Conservation (phyloP, 805 yeast species). For the Nakazawaea peltata region DNA sequence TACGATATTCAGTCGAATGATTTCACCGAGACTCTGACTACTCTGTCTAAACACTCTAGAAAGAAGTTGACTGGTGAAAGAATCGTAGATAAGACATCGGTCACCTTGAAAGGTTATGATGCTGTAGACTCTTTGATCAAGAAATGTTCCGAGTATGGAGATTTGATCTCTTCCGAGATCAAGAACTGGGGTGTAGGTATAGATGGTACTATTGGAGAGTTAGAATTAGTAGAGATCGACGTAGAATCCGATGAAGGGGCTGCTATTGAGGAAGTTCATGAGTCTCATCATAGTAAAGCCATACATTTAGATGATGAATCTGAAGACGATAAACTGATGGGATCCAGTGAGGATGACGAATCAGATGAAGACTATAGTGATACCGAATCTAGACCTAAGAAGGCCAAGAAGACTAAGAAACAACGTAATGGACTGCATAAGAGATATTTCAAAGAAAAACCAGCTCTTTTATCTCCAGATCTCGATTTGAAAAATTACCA, state of each 20-base stretch:
- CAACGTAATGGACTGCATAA: constrained; percentile 11
- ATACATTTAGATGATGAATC: constrained; percentile 36
- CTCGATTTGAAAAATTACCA: constrained; percentile 80
- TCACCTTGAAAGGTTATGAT: constrained; percentile 76
- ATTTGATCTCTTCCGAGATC: constrained; percentile 62
- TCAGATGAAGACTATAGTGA: constrained; percentile 23
- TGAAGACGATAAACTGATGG: too few relatives aligned
- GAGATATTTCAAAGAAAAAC: constrained; percentile 61
- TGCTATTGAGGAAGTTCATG: constrained; percentile 14
- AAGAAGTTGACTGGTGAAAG: constrained; percentile 63
- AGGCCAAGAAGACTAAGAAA: not conserved
- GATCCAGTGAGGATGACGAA: constrained; percentile 25
- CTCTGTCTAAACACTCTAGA: constrained; percentile 16
- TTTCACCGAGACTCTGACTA: constrained; percentile 30
- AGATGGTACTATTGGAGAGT: constrained; percentile 54
- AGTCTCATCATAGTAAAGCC: constrained; percentile 23
- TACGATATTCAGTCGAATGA: constrained; percentile 51
- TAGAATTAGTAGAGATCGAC: constrained; percentile 51
- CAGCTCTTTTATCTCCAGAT: constrained; percentile 53
- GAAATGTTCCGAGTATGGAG: constrained; percentile 74
- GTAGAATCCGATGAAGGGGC: constrained; percentile 22
- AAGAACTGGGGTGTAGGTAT: constrained; percentile 82
- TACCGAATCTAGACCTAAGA: constrained; percentile 3
- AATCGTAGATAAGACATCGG: constrained; percentile 60
- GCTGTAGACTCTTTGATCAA: constrained; percentile 92